Percentiles rank a stretch among this genome's conserved stretches.
Conservation (phyloP, 139 green algal genomes). For the Edaphochlamys debaryana region DNA sequence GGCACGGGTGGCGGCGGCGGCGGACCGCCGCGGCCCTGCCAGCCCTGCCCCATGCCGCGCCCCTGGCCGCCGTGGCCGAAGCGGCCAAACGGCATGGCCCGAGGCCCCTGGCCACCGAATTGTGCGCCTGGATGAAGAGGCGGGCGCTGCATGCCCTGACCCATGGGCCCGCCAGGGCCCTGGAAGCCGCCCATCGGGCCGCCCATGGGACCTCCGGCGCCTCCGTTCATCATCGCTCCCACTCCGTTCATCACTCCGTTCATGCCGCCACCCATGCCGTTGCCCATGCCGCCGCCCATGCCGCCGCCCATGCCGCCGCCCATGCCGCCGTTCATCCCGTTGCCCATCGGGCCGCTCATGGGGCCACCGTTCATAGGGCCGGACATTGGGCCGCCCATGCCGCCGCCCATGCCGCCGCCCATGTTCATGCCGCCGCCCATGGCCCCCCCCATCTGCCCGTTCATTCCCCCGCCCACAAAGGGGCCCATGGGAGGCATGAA, state of each 20-base stretch:
- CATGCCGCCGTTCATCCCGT: too few species aligned
- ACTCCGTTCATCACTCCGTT: too few species aligned
- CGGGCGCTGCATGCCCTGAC: slow-evolving; percentile 1
- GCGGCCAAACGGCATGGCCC: neutral
- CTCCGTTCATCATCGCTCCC: too few species aligned
- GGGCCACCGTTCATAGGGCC: too few species aligned
- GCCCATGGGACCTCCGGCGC: too few species aligned
- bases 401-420: neutral
- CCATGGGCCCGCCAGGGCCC: neutral
- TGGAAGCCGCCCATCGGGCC: neutral
- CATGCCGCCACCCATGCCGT: too few species aligned
- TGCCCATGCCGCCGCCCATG: neutral
- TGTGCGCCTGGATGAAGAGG: neutral
- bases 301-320: neutral
- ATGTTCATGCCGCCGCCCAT: neutral
- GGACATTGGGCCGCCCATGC: neutral
- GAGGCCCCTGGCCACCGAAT: too few species aligned
- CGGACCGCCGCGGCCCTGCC: neutral
- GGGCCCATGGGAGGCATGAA: slow-evolving; percentile 21
- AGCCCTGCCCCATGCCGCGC: neutral
- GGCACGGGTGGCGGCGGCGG: neutral
- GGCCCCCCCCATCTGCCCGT: neutral
- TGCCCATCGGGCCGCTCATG: too few species aligned
- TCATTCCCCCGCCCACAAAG: neutral
- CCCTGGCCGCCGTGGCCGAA: neutral